Percentiles rank a stretch among this genome's conserved stretches.
Conservation (phyloP, 495 filamentous ascomycete species). For the Paragyromitra xinjiangensis region DNA sequence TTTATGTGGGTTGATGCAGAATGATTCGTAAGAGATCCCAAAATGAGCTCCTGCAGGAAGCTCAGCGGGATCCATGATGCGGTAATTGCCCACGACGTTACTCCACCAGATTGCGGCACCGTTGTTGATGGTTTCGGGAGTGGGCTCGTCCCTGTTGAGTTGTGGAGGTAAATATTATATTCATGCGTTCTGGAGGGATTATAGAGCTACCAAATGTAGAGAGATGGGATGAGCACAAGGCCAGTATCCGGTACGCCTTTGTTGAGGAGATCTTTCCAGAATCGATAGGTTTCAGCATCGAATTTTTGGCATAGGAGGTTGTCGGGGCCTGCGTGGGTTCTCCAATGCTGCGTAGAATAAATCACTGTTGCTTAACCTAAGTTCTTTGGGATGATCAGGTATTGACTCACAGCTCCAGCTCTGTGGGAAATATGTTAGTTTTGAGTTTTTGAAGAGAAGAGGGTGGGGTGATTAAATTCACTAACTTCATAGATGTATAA, state of each 20-base stretch:
- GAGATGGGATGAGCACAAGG: constrained; percentile 5
- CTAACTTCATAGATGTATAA: constrained; percentile 53
- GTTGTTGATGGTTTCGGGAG: constrained; percentile 42
- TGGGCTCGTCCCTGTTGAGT: constrained; percentile 35
- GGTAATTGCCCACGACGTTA: constrained; percentile 38
- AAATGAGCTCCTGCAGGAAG: constrained; percentile 41
- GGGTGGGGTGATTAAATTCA: neutral
- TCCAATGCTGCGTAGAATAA: constrained; percentile 40
- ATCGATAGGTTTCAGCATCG: constrained; percentile 48
- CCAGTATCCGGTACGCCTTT: constrained; percentile 24
- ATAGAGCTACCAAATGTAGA: constrained; percentile 16
- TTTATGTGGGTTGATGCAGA: constrained; percentile 51
- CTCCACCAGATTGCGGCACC: constrained; percentile 53
- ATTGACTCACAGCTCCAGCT: constrained; percentile 50
- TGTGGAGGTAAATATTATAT: constrained; percentile 4
- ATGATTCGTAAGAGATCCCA: constrained; percentile 49
- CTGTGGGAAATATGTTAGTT: neutral
- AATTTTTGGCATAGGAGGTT: constrained; percentile 36
- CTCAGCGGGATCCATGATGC: constrained; percentile 18
- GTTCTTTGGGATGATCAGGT: neutral
- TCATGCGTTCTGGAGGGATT: neutral
- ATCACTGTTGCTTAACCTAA: neutral
- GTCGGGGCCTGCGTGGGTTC: constrained; percentile 39
- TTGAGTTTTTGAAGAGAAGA: neutral
- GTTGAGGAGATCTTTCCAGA: constrained; percentile 43